Base-by-base conservation (phyloP, 176 grass and related monocot genomes). In the Pontederia paniculata region DNA sequence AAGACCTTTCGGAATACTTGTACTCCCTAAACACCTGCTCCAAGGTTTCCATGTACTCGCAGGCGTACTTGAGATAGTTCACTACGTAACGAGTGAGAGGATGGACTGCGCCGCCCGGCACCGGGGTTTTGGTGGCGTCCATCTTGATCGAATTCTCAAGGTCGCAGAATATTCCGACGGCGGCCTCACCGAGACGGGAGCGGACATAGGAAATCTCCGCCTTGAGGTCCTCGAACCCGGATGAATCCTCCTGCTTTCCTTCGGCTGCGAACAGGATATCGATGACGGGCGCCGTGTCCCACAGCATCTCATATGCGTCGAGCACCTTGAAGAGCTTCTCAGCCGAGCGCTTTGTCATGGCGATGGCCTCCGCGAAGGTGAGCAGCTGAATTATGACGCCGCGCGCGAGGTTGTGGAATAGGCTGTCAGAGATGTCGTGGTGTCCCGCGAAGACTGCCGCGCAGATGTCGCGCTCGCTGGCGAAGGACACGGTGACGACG, bases 291-390 rank as follows among this genome's bases (percentile, higher is more conserved):
- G 44, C 23, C 2, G 70, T 71, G 62, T 91, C 87, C 16, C 79
- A 76, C 56, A 98, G 64, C 45, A 66, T 54, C 74, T 98, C 87
- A 48, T 98, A 98, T 72, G 91, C 91, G 57, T 98, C 93, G 18
- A 98, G 93, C 72, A 98, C 73, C 71, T 84, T 98, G 84, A 98
- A 98, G 31, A 98, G 83, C 72, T 98, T 91, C 66, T 91, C 93
- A 0, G 83, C 80, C 9, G 80, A 73, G 50, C 87, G 83, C 58
- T 88, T 91, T 2, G 78, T 82, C 58, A 84, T 79, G 9, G 54
- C 63, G 8, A 98, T 71, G 16, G 83, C 93, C 86, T 98, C 83
- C 0, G 75, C 72, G 66, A 98, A 98, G 51, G 54, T 84, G 62
- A 98, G 74, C 65, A 98, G 61, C 42, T 75, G 77, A 18, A 90